Base-by-base conservation (phyloP, 2,329 filamentous ascomycete genomes). In the Ciborinia camelliae region DNA sequence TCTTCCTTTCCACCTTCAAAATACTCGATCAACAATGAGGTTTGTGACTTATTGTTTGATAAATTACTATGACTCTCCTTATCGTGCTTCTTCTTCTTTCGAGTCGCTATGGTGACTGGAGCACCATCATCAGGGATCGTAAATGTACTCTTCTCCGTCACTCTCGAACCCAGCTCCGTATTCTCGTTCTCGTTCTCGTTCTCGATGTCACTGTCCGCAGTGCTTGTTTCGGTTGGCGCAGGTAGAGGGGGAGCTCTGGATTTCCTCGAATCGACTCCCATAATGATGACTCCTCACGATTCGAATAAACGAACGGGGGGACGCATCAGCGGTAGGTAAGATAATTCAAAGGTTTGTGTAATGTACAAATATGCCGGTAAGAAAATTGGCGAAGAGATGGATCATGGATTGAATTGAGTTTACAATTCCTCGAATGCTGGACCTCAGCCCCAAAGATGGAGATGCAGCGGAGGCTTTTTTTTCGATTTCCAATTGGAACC, bases 61-160 rank as follows among this genome's bases (percentile, higher is more conserved):
- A 84, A 81, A 80, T 68, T 76, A 69, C 79, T 82, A 67, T 76
- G 74, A 47, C 75, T 77, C 67, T 82, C 79, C 71, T 81, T 84
- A 14, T 79, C 76, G 68, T 81, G 79, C 30, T 58, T 28, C 75
- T 83, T 86, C 76, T 86, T 88, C 72, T 85, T 82, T 66, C 84
- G 86, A 52, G 94, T 97, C 75, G 89, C 88, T 76, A 99, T 96
- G 67, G 92, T 98, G 73, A 99, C 88, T 50, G 93, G 92, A 62
- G 90, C 94, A 75, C 91, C 91, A 85, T 95, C 91, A 74, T 92
- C 90, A 65, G 90, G 91, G 60, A 95, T 84, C 45, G 89, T 92
- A 77, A 90, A 93, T 62, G 88, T 87, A 79, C 76, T 90, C 76
- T 86, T 84, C 76, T 88, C 85, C 71, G 85, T 88, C 67, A 85